These are phyloP conservation scores for Cryptococcus sp. DNA, from an alignment of 1,284 basidiomycete genomes.

Conservation along the genomic window DNA sequence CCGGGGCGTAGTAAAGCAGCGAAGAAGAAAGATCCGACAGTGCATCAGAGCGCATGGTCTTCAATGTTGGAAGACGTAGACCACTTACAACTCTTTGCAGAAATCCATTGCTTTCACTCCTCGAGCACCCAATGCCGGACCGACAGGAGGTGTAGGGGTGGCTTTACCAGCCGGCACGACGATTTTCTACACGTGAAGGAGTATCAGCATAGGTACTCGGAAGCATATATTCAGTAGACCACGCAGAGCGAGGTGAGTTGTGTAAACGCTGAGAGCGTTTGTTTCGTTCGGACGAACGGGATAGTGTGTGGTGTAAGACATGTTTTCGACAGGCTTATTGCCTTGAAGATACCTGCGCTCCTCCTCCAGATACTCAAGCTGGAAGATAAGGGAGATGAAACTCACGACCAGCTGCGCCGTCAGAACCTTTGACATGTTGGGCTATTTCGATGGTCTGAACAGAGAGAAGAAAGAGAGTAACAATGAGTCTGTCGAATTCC, in stretches of 20 bases:
- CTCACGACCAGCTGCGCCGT: constrained; percentile 19
- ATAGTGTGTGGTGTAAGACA: neutral
- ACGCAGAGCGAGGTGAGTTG: neutral
- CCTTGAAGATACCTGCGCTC: neutral
- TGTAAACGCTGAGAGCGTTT: neutral
- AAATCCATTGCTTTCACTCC: constrained; percentile 99
- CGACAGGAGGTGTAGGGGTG: constrained; percentile 92
- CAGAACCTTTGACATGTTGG: constrained; percentile 14
- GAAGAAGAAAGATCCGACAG: too few species aligned
- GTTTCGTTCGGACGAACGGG: too few species aligned
- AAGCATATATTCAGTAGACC: too few species aligned
- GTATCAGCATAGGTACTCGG: too few species aligned
- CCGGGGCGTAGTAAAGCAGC: too few species aligned
- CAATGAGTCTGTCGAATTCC: neutral
- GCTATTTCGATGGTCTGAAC: neutral
- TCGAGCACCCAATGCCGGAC: constrained; percentile 93
- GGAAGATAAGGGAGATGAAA: neutral
- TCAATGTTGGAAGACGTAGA: neutral
- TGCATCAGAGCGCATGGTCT: neutral
- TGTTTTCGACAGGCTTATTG: neutral
- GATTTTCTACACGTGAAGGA: constrained; percentile 63
- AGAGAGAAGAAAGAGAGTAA: neutral
- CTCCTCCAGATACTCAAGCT: neutral
- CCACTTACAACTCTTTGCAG: constrained; percentile 77
- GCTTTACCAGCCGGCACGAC: constrained; percentile 93